Conservation (phyloP, 192 early-diverging fungal genomes). For the Coemansia sp. region DNA sequence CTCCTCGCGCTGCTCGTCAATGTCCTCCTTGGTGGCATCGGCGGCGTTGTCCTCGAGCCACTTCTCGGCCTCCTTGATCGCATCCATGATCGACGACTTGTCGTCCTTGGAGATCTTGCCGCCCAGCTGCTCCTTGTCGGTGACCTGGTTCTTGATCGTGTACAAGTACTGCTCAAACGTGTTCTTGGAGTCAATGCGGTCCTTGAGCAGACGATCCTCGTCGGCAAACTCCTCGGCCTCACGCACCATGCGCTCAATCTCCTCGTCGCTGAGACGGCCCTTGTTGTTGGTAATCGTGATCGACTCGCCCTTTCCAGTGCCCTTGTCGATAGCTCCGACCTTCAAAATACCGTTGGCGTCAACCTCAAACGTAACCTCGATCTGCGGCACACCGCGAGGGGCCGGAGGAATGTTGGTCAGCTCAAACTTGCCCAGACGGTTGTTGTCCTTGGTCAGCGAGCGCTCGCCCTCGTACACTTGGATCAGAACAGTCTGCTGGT, state of each 20-base stretch:
- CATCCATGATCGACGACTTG: slow-evolving; percentile 83
- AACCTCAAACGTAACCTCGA: slow-evolving; percentile 96
- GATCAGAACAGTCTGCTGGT: slow-evolving; percentile 94
- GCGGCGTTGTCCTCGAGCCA: slow-evolving; percentile 84
- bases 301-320: slow-evolving; percentile 92
- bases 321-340: slow-evolving; percentile 93
- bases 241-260: slow-evolving; percentile 95
- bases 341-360: slow-evolving; percentile 93
- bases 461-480: slow-evolving; percentile 98
- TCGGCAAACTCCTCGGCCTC: slow-evolving; percentile 95
- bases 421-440: slow-evolving; percentile 96
- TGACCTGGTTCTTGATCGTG: slow-evolving; percentile 82
- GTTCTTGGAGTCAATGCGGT: slow-evolving; percentile 88
- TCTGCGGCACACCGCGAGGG: slow-evolving; percentile 94
- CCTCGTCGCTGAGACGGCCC: slow-evolving; percentile 89
- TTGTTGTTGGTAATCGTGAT: slow-evolving; percentile 98
- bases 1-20: slow-evolving; percentile 94
- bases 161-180: slow-evolving; percentile 89
- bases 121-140: slow-evolving; percentile 80
- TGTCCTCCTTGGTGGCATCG: slow-evolving; percentile 92
- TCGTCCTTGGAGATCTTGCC: slow-evolving; percentile 84
- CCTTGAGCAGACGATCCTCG: slow-evolving; percentile 81
- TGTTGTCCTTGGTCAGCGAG: slow-evolving; percentile 97
- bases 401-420: slow-evolving; percentile 91
- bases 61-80: slow-evolving; percentile 71